Conservation (phyloP, 306 rosid species). For the Begonia fuchsioides region DNA sequence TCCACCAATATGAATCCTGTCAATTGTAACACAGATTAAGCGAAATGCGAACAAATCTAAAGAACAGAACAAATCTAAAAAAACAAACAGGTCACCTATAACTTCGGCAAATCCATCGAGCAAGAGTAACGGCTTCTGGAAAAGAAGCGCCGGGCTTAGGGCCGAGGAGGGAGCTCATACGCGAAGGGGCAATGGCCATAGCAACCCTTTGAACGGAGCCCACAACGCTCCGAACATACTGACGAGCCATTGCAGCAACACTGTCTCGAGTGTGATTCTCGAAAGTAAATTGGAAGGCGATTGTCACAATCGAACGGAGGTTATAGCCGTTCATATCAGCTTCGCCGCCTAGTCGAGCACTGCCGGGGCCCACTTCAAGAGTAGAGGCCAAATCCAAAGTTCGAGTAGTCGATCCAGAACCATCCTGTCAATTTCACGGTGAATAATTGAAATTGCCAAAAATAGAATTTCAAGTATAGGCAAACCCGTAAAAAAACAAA, state of each 20-base stretch:
- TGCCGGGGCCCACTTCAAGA: constrained; percentile 66
- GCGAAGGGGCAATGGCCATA: constrained; percentile 92
- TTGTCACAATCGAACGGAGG: constrained; percentile 78
- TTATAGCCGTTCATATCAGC: constrained; percentile 43
- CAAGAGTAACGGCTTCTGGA: constrained; percentile 87
- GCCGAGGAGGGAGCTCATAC: constrained; percentile 41
- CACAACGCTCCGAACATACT: constrained; percentile 81
- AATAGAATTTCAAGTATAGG: background rate
- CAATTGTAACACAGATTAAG: background rate
- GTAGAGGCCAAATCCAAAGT: constrained; percentile 91
- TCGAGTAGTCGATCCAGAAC: constrained; percentile 30
- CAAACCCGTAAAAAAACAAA: constrained; percentile 7
- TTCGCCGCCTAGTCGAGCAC: constrained; percentile 41
- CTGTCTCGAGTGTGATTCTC: constrained; percentile 76
- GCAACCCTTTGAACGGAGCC: constrained; percentile 97
- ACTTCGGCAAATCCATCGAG: constrained; percentile 73
- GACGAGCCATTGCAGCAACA: constrained; percentile 99
- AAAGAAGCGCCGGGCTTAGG: constrained; percentile 73
- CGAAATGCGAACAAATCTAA: background rate
- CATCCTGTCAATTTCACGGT: constrained; percentile 34
- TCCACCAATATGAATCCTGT: constrained; percentile 62
- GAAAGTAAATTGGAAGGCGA: constrained; percentile 84
- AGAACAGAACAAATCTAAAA: background rate
- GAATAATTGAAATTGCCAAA: background rate
- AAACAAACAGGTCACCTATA: constrained; percentile 32